Evolutionary conservation across 2,329 filamentous ascomycete species (phyloP), one percentile per base, ranked within the genome.

Genomic region (Pochonia chlamydosporia): DNA sequence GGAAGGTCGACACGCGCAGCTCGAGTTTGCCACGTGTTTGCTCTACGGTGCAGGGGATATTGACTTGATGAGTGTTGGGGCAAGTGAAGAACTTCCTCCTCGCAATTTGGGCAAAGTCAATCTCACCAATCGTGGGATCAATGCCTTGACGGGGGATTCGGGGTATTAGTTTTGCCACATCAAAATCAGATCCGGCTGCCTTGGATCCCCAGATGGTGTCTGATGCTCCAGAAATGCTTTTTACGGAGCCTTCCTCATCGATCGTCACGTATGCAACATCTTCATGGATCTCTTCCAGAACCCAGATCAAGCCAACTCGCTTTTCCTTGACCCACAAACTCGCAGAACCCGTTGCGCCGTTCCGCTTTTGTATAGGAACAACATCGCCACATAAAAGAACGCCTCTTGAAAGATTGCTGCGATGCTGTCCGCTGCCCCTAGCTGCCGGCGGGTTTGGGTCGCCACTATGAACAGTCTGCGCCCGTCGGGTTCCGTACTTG

Each of bases 301-400:
- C 93, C 93, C 93, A 99, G 50, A 99, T 97, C 50, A 99, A 70
- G 9, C 92, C 91, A 44, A 89, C 84, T 42, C 85, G 81, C 67
- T 99, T 99, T 66, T 99, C 93, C 71, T 99, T 99, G 3, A 99
- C 93, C 93, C 93, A 99, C 33, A 99, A 72, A 66, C 91, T 97
- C 31, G 93, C 93, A 49, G 93, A 91, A 2, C 93, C 93, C 4
- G 85, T 92, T 10, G 85, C 81, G 4, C 93, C 93, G 59, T 99
- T 96, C 51, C 93, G 82, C 68, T 97, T 99, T 63, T 91, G 87
- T 50, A 99, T 99, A 0, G 93, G 93, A 16, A 99, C 89, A n/a
- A 99, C 92, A 63, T 99, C 93, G 37, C 93, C 93, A 57, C 93
- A 99, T 1, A 99, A 76, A 44, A 99, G 68, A 23, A 99, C 93